Conservation (phyloP, 169 alveolate genomes). For the Blepharisma undulans region DNA sequence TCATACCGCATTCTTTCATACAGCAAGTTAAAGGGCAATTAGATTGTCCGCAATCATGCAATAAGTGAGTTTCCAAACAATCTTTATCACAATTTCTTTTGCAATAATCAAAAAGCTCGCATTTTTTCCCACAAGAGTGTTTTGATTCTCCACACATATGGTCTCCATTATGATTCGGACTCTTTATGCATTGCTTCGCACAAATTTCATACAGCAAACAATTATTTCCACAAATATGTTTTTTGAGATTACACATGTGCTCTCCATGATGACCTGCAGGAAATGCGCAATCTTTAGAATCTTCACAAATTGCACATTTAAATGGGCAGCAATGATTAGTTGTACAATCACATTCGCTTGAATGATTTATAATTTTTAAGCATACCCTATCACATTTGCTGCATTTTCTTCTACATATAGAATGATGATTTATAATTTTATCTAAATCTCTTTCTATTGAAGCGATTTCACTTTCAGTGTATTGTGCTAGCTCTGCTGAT, state of each 20-base stretch:
- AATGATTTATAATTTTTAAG: not conserved
- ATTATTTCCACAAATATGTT: not conserved
- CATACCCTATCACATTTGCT: not conserved
- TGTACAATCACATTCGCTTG: constrained; percentile 6
- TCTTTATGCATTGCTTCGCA: not conserved
- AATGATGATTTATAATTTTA: not conserved
- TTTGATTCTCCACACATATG: not conserved
- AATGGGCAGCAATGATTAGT: constrained; percentile 3
- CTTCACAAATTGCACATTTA: not conserved
- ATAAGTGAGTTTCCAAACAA: not conserved
- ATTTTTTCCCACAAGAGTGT: not conserved
- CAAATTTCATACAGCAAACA: not conserved
- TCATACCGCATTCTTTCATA: too few species aligned
- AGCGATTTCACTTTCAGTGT: not conserved
- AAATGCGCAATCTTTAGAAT: not conserved
- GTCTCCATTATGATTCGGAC: not conserved
- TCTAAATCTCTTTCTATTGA: not conserved
- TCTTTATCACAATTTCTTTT: not conserved
- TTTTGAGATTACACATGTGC: not conserved
- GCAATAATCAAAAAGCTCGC: not conserved
- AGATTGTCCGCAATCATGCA: constrained; percentile 1
- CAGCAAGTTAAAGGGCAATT: constrained; percentile 18
- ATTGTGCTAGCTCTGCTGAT: not conserved
- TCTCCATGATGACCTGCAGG: not conserved
- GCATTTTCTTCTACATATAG: not conserved